Evolutionary conservation across 2,329 filamentous ascomycete species (phyloP), one percentile per base, ranked within the genome.

Genomic region (Pseudogymnoascus destructans): DNA sequence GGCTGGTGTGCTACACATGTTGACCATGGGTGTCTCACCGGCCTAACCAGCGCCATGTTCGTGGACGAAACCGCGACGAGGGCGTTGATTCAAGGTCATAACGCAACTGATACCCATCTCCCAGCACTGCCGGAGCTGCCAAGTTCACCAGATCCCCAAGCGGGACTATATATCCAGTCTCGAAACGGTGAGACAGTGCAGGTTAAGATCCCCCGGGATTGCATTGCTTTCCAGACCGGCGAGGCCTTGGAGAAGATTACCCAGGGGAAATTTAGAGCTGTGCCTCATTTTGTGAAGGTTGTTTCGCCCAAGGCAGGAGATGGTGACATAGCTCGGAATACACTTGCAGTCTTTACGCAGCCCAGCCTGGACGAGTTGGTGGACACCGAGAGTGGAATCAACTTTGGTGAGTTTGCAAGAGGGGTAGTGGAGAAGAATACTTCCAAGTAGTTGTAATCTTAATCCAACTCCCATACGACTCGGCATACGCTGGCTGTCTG

Each of bases 261-360:
- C 0, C 76, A 80, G n/a, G 93, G 93, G 8, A 84, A 81, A 67
- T 95, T 98, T 76, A 89, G 86, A 72, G 93, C 93, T 1, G 93
- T 97, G 61, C 92, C 93, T 64, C 93, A 98, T 75, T 97, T 95
- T 71, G 93, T 98, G 7, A 79, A 86, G 63, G 92, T 91, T 0
- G 84, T 86, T 3, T 77, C 80, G 63, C 75, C 79, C 1, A 78
- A 76, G 46, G 73, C 71, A 67, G 69, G 76, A 59, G 74, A 72
- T 11, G 75, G 74, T 1, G 73, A 74, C 25, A 78, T 91, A 60
- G 87, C 86, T 25, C 76, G 86, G 60, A 97, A 97, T 73, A 98
- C 93, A 8, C 73, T 98, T 64, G 93, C 93, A 0, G 90, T 97
- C 8, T 98, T 97, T 68, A 98, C 92, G 60, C 93, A 98, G 78